Percentiles rank a stretch among this genome's conserved stretches.
These are phyloP conservation scores for Chaetomium fimeti DNA, from an alignment of 495 filamentous ascomycete genomes.

Conservation along the genomic window DNA sequence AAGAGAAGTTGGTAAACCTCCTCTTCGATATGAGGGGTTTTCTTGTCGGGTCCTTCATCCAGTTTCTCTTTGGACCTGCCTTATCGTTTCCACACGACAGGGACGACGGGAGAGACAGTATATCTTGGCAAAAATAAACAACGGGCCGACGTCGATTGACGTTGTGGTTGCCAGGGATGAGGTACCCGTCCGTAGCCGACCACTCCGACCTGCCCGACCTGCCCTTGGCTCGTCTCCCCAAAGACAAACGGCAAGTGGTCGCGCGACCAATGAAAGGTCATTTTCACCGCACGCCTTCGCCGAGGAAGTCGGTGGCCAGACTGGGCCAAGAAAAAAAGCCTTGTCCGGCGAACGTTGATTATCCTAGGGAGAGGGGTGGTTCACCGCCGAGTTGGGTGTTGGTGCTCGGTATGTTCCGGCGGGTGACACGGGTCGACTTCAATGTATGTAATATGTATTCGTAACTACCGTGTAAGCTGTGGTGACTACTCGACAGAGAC, in stretches of 20 bases:
- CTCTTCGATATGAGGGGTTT: constrained; percentile 12
- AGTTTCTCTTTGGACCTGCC: neutral
- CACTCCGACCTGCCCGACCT: no score
- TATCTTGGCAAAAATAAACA: neutral
- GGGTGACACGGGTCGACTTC: neutral
- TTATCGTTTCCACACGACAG: neutral
- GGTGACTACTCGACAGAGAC: no score
- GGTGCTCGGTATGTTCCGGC: constrained; percentile 3
- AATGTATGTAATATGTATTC: neutral
- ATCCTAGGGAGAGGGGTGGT: neutral
- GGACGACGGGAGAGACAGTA: neutral
- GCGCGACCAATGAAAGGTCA: neutral
- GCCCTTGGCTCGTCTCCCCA: neutral
- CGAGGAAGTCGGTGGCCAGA: neutral
- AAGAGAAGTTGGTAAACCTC: neutral
- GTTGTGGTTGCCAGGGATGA: neutral
- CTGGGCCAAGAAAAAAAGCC: neutral
- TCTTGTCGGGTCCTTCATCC: neutral
- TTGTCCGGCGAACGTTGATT: neutral
- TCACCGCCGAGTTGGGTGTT: neutral
- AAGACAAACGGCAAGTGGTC: neutral
- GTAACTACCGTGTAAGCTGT: no score
- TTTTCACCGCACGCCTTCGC: neutral
- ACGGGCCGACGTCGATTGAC: neutral
- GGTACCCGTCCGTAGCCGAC: constrained; percentile 8